phyloP scores from a whole-genome alignment of 176 grass and related monocot genomes.

The Urochloa ruziziensis region DNA sequence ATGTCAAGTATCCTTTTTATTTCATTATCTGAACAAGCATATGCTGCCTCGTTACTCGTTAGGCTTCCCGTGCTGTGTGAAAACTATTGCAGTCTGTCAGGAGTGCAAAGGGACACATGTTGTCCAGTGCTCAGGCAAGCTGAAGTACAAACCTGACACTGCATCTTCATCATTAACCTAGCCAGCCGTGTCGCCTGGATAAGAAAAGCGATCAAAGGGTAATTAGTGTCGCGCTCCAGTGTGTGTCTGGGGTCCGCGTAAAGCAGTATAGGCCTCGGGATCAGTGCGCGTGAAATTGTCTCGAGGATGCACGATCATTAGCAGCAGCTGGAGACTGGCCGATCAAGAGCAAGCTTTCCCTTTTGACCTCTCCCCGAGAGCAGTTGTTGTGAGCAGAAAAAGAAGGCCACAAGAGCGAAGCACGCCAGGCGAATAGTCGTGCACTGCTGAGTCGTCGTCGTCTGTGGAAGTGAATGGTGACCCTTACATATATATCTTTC shows the following conservation, averaged over 20 bases:
- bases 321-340: not conserved
- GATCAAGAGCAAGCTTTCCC: not conserved
- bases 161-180: slow-evolving; percentile 2
- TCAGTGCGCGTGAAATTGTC: slow-evolving; percentile 45
- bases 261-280: slow-evolving; percentile 23
- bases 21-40: not conserved
- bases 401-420: not conserved
- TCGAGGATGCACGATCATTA: slow-evolving; percentile 26
- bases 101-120: not conserved
- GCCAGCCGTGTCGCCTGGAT: slow-evolving; percentile 22
- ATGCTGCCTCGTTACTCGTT: no score
- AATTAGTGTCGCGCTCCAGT: slow-evolving; percentile 23
- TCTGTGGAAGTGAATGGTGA: not conserved
- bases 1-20: not conserved
- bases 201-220: slow-evolving; percentile 29
- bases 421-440: slow-evolving; percentile 10
- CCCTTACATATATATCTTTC: no score
- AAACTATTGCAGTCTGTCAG: not conserved
- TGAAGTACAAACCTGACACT: not conserved
- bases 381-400: slow-evolving; percentile 11
- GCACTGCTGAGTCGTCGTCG: not conserved
- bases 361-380: slow-evolving; percentile 19
- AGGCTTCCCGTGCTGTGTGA: not conserved
- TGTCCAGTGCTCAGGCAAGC: not conserved
- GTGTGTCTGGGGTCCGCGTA: not conserved